These are phyloP conservation scores for Talaromyces sp. DNA, from an alignment of 2,329 filamentous ascomycete genomes.

Conservation along the genomic window DNA sequence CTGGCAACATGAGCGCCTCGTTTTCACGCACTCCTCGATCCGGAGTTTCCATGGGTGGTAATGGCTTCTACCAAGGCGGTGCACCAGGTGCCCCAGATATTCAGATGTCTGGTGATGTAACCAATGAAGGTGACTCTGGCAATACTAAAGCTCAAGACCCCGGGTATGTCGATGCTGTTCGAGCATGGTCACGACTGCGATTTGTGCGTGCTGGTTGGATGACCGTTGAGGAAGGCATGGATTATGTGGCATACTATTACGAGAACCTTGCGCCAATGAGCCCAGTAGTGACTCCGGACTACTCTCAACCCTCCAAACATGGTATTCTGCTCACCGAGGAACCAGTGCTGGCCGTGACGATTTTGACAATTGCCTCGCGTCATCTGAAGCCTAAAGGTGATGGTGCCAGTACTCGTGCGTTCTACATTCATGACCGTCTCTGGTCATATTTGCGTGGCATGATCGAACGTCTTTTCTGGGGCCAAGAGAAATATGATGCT, in stretches of 20 bases:
- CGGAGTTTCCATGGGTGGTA: conserved; percentile 48
- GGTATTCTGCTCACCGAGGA: conserved; percentile 81
- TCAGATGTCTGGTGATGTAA: conserved; percentile 31
- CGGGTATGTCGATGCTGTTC: conserved; percentile 66
- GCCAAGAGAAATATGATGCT: conserved; percentile 91
- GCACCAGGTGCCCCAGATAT: conserved; percentile 29
- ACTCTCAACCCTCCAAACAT: conserved; percentile 79
- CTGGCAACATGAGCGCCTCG: conserved; percentile 38
- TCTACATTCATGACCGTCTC: conserved; percentile 90
- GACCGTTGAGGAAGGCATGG: conserved; percentile 87
- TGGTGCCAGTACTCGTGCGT: conserved; percentile 78
- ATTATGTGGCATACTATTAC: conserved; percentile 96
- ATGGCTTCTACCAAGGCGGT: conserved; percentile 52
- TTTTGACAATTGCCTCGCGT: conserved; percentile 87
- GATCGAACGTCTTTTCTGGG: conserved; percentile 94
- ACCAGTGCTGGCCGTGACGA: conserved; percentile 86
- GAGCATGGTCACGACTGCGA: conserved; percentile 86
- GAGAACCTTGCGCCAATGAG: conserved; percentile 87
- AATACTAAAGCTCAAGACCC: conserved; percentile 39
- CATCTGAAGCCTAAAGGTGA: conserved; percentile 80
- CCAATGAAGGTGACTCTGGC: conserved; percentile 30
- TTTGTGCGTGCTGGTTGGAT: conserved; percentile 98
- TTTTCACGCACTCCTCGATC: conserved; percentile 42
- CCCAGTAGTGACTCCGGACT: conserved; percentile 90
- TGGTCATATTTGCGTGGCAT: conserved; percentile 94